Percentiles rank a stretch among this genome's conserved stretches.
Conservation (phyloP, 352 stramenopile genomes). For the Phytopythium oedochilum region DNA sequence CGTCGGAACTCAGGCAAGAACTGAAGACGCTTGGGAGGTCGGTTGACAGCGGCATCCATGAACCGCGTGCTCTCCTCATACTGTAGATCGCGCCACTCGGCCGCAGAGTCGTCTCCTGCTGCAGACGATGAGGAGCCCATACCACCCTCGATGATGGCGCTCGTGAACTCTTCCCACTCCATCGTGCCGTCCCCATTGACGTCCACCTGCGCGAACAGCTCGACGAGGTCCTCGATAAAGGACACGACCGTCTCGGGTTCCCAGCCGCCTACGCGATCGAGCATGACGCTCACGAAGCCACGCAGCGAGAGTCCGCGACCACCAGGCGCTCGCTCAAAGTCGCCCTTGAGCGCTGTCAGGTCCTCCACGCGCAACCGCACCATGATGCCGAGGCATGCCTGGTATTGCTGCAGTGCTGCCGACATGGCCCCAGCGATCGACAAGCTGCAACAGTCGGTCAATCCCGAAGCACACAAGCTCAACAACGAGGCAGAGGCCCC, state of each 20-base stretch:
- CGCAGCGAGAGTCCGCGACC: constrained; percentile 45
- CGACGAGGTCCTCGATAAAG: constrained; percentile 72
- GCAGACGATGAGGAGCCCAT: constrained; percentile 35
- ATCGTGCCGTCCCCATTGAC: constrained; percentile 76
- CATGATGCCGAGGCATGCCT: constrained; percentile 77
- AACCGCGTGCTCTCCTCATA: constrained; percentile 68
- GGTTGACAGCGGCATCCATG: constrained; percentile 38
- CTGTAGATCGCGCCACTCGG: constrained; percentile 56
- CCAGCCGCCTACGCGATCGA: constrained; percentile 58
- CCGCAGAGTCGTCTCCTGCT: constrained; percentile 16
- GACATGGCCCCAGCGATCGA: constrained; percentile 20
- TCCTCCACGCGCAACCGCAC: constrained; percentile 69
- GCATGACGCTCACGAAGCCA: constrained; percentile 70
- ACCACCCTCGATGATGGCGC: constrained; percentile 72
- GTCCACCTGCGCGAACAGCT: constrained; percentile 74
- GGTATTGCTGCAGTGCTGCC: constrained; percentile 62
- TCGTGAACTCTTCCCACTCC: constrained; percentile 85
- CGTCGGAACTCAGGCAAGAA: constrained; percentile 53
- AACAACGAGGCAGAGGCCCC: not conserved
- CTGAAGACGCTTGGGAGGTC: constrained; percentile 53
- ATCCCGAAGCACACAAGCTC: not conserved
- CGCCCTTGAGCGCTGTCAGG: constrained; percentile 49
- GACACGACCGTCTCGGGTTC: constrained; percentile 40
- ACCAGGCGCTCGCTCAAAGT: constrained; percentile 44
- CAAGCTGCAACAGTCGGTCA: not conserved